Conservation (phyloP, 2,329 filamentous ascomycete species). For the Exophiala bonariae region DNA sequence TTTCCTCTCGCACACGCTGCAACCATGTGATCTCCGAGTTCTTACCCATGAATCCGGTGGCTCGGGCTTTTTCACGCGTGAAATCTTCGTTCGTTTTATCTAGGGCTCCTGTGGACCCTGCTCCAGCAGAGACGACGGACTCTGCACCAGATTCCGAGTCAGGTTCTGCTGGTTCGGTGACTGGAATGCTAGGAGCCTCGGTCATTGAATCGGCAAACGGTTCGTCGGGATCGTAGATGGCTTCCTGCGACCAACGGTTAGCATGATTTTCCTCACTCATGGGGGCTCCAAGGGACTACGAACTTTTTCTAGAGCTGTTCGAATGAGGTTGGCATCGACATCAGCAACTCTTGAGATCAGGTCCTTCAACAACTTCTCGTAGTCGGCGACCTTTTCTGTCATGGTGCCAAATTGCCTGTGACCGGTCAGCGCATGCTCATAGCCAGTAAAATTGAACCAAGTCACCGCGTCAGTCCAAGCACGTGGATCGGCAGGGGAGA, state of each 20-base stretch:
- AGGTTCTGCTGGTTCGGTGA: constrained; percentile 27
- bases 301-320: constrained; percentile 39
- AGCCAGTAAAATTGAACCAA: too few species aligned
- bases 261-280: neutral
- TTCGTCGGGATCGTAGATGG: constrained; percentile 21
- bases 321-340: constrained; percentile 37
- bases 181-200: constrained; percentile 9
- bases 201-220: constrained; percentile 9
- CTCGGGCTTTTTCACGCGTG: constrained; percentile 37
- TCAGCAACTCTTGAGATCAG: constrained; percentile 36
- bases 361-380: constrained; percentile 41
- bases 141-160: constrained; percentile 25
- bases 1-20: constrained; percentile 42
- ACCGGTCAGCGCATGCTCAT: constrained; percentile 4
- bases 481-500: constrained; percentile 6
- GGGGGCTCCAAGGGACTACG: too few species aligned
- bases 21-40: constrained; percentile 49
- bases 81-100: constrained; percentile 48
- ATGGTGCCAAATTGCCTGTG: constrained; percentile 41
- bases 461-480: too few species aligned
- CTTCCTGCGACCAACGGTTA: constrained; percentile 9
- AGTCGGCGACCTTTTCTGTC: constrained; percentile 39
- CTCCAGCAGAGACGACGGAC: constrained; percentile 26
- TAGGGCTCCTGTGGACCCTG: constrained; percentile 44
- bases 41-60: constrained; percentile 47